These are phyloP conservation scores for Oxalis stricta DNA, from an alignment of 441 rosid species.

Conservation along the genomic window DNA sequence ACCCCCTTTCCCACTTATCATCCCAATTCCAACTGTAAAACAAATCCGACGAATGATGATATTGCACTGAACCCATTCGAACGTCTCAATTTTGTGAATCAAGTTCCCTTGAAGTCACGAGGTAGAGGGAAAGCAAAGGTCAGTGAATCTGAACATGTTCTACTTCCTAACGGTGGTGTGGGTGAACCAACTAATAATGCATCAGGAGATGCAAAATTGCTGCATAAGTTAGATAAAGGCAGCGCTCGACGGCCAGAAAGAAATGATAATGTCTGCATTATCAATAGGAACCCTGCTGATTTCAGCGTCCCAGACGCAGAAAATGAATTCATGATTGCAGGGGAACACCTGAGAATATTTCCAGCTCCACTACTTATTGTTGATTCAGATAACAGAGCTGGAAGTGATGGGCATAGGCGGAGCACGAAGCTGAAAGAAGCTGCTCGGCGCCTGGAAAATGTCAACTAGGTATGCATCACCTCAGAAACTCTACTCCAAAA, in stretches of 20 bases:
- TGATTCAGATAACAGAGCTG: constrained; percentile 19
- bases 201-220: constrained; percentile 22
- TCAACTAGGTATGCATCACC: constrained; percentile 21
- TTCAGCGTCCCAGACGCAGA: constrained; percentile 57
- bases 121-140: constrained; percentile 39
- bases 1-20: constrained; percentile 32
- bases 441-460: constrained; percentile 10
- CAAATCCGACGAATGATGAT: constrained; percentile 20
- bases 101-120: constrained; percentile 27
- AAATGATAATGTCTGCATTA: constrained; percentile 32
- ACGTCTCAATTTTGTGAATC: constrained; percentile 22
- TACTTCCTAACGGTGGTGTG: constrained; percentile 19
- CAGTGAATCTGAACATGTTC: constrained; percentile 17
- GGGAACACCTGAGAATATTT: constrained; percentile 42
- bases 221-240: constrained; percentile 19
- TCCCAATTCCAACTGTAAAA: constrained; percentile 20
- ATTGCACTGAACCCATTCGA: constrained; percentile 20
- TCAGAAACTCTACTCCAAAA: not conserved
- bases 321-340: constrained; percentile 54
- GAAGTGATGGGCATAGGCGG: constrained; percentile 31
- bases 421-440: constrained; percentile 37
- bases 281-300: constrained; percentile 91
- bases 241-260: constrained; percentile 21
- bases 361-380: constrained; percentile 21
- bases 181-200: constrained; percentile 27